phyloP scores from a whole-genome alignment of 768 basidiomycete species.

The Rhodotorula paludigena region DNA sequence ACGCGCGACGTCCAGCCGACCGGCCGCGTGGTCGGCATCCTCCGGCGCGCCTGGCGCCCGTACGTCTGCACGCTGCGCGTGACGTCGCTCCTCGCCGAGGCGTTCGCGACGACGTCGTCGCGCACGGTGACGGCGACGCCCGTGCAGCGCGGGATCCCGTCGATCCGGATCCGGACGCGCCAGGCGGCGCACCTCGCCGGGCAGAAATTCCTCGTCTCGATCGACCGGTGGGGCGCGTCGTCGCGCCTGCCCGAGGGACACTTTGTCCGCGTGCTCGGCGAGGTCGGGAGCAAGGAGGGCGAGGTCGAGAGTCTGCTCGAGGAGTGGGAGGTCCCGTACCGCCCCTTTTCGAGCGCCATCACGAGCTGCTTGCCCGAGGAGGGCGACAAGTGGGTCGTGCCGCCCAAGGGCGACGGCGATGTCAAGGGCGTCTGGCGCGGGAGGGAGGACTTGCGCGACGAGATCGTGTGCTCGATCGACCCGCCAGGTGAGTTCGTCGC shows the following conservation, averaged over 20 bases:
- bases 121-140: slow-evolving; percentile 85
- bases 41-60: slow-evolving; percentile 93
- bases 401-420: slow-evolving; percentile 57
- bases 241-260: slow-evolving; percentile 95
- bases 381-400: slow-evolving; percentile 89
- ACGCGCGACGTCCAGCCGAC: slow-evolving; percentile 73
- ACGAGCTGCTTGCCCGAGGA: slow-evolving; percentile 81
- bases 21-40: slow-evolving; percentile 80
- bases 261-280: slow-evolving; percentile 85
- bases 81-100: slow-evolving; percentile 73
- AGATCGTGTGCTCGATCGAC: slow-evolving; percentile 93
- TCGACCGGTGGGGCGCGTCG: slow-evolving; percentile 82
- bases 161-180: slow-evolving; percentile 87
- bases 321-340: slow-evolving; percentile 91
- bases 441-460: slow-evolving; percentile 75
- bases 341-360: slow-evolving; percentile 94
- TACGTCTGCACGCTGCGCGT: slow-evolving; percentile 94
- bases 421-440: slow-evolving; percentile 63
- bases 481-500: slow-evolving; percentile 63
- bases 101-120: slow-evolving; percentile 66
- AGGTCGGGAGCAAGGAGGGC: slow-evolving; percentile 88
- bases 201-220: slow-evolving; percentile 92
- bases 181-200: slow-evolving; percentile 81
- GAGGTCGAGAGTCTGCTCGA: slow-evolving; percentile 88
- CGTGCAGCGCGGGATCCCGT: slow-evolving; percentile 81